phyloP scores from a whole-genome alignment of 441 rosid species.

The Geranium incanum region DNA sequence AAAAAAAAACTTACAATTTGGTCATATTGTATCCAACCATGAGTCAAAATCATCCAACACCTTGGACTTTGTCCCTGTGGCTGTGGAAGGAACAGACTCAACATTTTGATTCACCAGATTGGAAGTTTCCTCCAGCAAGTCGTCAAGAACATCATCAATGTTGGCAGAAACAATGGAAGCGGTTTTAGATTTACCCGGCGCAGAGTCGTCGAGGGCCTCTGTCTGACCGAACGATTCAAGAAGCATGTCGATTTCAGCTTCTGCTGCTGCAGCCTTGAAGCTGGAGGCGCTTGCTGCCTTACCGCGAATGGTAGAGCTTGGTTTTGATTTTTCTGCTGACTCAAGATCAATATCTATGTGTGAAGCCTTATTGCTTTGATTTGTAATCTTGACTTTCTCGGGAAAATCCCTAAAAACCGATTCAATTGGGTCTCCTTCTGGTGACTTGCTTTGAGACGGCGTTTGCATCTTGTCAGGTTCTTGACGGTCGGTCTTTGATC shows the following conservation, averaged over 20 bases:
- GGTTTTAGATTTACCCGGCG: constrained; percentile 22
- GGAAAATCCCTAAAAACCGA: constrained; percentile 19
- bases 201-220: constrained; percentile 26
- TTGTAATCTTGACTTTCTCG: constrained; percentile 19
- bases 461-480: constrained; percentile 25
- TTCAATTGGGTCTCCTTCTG: constrained; percentile 17
- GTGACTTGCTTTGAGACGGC: constrained; percentile 7
- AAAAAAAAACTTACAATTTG: background rate
- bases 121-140: constrained; percentile 48
- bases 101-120: constrained; percentile 21
- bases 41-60: constrained; percentile 71
- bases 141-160: constrained; percentile 47
- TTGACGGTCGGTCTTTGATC: constrained; percentile 19
- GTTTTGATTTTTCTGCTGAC: constrained; percentile 9
- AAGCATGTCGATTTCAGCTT: constrained; percentile 69
- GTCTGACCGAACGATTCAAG: constrained; percentile 40
- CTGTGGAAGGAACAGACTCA: constrained; percentile 25
- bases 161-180: constrained; percentile 18
- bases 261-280: constrained; percentile 45
- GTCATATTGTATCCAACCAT: constrained; percentile 71
- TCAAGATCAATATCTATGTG: constrained; percentile 23
- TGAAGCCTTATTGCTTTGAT: constrained; percentile 8
- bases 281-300: constrained; percentile 11
- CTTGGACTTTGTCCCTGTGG: constrained; percentile 33
- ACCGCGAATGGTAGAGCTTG: constrained; percentile 6